phyloP scores from a whole-genome alignment of 257 asterid species.

The Rhazya stricta region DNA sequence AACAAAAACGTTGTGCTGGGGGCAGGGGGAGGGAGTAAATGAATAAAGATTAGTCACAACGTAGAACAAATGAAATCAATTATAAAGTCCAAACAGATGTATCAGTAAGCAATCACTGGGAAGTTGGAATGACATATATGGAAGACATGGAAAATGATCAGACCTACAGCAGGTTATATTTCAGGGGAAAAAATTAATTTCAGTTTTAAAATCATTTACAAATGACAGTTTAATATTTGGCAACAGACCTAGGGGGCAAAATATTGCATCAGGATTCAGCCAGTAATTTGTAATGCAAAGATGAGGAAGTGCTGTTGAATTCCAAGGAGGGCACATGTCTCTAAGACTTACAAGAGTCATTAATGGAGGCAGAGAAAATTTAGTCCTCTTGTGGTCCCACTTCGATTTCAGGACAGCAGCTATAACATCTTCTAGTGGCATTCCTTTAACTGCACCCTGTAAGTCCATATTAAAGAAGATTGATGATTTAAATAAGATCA shows the following conservation, averaged over 20 bases:
- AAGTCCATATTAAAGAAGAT: constrained; percentile 19
- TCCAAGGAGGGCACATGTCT: not conserved
- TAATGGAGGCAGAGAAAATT: constrained; percentile 88
- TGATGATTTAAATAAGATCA: not conserved
- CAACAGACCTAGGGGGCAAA: not conserved
- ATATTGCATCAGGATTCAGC: not conserved
- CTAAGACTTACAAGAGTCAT: constrained; percentile 80
- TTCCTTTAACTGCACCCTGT: constrained; percentile 60
- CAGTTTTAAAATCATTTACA: not conserved
- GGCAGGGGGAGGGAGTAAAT: not conserved
- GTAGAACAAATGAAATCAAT: not conserved
- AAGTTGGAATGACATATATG: not conserved
- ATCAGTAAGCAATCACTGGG: not conserved
- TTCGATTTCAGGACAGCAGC: constrained; percentile 61
- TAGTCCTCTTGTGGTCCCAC: constrained; percentile 95
- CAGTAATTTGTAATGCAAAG: not conserved
- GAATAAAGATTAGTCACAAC: not conserved
- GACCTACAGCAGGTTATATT: not conserved
- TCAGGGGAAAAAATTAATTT: not conserved
- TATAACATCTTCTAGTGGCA: constrained; percentile 57
- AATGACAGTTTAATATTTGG: not conserved
- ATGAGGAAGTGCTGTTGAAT: not conserved
- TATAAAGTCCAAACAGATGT: not conserved
- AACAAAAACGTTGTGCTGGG: not conserved
- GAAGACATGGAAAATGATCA: not conserved